Percentiles rank a stretch among this genome's conserved stretches.
phyloP scores from a whole-genome alignment of 768 basidiomycete species.

The Boletus vinaceobasis region DNA sequence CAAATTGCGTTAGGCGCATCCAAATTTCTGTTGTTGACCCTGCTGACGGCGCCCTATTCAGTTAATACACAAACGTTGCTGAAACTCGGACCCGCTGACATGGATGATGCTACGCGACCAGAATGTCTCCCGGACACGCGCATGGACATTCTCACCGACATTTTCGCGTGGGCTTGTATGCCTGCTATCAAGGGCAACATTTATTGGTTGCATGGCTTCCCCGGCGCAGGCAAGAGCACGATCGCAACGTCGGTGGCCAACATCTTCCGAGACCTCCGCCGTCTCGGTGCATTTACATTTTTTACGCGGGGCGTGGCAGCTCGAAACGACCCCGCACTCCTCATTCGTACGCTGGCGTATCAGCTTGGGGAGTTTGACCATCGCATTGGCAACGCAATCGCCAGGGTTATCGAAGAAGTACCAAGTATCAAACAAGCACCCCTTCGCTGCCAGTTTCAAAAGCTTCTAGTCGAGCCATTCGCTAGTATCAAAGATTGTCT shows the following conservation, averaged over 20 bases:
- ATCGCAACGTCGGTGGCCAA: constrained; percentile 35
- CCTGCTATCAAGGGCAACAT: constrained; percentile 21
- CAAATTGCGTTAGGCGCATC: constrained; percentile 19
- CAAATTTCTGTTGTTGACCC: neutral
- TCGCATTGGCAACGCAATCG: constrained; percentile 27
- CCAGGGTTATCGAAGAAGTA: constrained; percentile 21
- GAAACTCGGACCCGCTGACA: constrained; percentile 29
- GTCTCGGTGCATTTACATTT: constrained; percentile 36
- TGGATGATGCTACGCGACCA: constrained; percentile 24
- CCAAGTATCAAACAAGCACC: constrained; percentile 31
- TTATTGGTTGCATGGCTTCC: constrained; percentile 35
- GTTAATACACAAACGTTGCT: constrained; percentile 19
- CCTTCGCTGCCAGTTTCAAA: constrained; percentile 31
- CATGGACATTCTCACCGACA: constrained; percentile 26
- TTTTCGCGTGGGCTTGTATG: constrained; percentile 23
- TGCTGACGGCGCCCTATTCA: constrained; percentile 3
- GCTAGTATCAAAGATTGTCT: constrained; percentile 10
- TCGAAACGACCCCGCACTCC: constrained; percentile 27
- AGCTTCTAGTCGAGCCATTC: constrained; percentile 33
- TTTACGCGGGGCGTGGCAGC: constrained; percentile 32
- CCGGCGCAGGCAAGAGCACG: constrained; percentile 37
- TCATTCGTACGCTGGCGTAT: constrained; percentile 35
- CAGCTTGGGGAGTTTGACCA: constrained; percentile 33
- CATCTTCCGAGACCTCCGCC: constrained; percentile 29
- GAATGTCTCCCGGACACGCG: constrained; percentile 33